phyloP scores from a whole-genome alignment of 768 basidiomycete species.

The Boletales sp. region DNA sequence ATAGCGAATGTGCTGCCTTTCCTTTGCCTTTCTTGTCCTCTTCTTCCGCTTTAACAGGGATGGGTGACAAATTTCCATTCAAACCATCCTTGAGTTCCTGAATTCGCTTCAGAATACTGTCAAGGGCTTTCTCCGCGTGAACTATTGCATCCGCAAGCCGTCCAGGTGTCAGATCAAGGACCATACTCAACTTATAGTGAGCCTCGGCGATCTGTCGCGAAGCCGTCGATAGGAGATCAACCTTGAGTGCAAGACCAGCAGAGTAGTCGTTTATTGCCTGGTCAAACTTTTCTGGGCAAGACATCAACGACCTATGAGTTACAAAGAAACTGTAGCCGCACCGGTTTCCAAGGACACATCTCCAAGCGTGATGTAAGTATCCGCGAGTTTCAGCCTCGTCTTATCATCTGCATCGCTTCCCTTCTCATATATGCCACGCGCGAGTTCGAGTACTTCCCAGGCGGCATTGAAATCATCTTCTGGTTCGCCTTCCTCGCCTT shows the following conservation, averaged over 20 bases:
- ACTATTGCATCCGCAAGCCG: constrained; percentile 75
- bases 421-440: constrained; percentile 81
- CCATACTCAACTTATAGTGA: constrained; percentile 92
- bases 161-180: constrained; percentile 85
- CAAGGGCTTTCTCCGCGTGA: constrained; percentile 77
- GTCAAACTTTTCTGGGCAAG: constrained; percentile 81
- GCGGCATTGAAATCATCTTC: constrained; percentile 98
- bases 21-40: constrained; percentile 66
- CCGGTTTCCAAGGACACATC: constrained; percentile 98
- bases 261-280: constrained; percentile 89
- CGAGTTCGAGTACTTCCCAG: constrained; percentile 96
- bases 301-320: not conserved
- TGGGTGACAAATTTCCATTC: constrained; percentile 31
- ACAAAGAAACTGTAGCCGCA: constrained; percentile 34
- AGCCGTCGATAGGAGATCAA: constrained; percentile 71
- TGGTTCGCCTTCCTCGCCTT: constrained; percentile 69
- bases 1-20: constrained; percentile 51
- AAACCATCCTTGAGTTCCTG: constrained; percentile 51
- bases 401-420: constrained; percentile 54
- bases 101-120: constrained; percentile 71
- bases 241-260: constrained; percentile 71
- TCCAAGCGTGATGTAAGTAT: constrained; percentile 85
- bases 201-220: constrained; percentile 92
- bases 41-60: constrained; percentile 29
- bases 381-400: constrained; percentile 78